Conservation (phyloP, 352 stramenopile species). For the Phytophthora citrophthora region DNA sequence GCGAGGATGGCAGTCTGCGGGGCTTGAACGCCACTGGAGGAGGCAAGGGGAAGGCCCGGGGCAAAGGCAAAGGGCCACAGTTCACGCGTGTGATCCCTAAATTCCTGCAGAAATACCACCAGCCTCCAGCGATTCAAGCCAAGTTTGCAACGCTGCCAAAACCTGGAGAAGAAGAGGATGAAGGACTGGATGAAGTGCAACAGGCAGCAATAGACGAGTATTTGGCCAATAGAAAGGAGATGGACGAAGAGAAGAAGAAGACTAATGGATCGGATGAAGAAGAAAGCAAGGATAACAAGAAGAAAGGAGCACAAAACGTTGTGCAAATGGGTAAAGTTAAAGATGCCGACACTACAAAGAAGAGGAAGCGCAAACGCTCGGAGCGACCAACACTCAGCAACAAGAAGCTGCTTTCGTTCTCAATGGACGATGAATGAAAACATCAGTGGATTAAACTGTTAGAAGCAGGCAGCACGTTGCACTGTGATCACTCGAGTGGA, state of each 20-base stretch:
- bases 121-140: constrained; percentile 63
- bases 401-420: constrained; percentile 85
- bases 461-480: constrained; percentile 36
- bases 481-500: constrained; percentile 23
- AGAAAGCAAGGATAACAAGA: constrained; percentile 19
- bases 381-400: constrained; percentile 61
- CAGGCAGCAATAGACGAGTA: constrained; percentile 78
- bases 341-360: constrained; percentile 28
- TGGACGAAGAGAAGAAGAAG: constrained; percentile 48
- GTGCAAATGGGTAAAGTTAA: constrained; percentile 41
- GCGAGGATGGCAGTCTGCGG: constrained; percentile 75
- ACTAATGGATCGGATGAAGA: not conserved
- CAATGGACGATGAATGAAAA: constrained; percentile 72
- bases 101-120: constrained; percentile 83
- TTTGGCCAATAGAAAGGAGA: constrained; percentile 57
- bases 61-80: constrained; percentile 58
- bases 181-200: constrained; percentile 83
- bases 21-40: constrained; percentile 42
- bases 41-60: constrained; percentile 33
- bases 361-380: constrained; percentile 65
- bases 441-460: not conserved
- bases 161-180: constrained; percentile 52
- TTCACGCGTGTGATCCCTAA: constrained; percentile 88
- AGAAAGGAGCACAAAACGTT: constrained; percentile 46
- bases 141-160: constrained; percentile 68